Evolutionary conservation across 805 yeast genomes (phyloP).

Genomic region (Starmera quercuum): DNA sequence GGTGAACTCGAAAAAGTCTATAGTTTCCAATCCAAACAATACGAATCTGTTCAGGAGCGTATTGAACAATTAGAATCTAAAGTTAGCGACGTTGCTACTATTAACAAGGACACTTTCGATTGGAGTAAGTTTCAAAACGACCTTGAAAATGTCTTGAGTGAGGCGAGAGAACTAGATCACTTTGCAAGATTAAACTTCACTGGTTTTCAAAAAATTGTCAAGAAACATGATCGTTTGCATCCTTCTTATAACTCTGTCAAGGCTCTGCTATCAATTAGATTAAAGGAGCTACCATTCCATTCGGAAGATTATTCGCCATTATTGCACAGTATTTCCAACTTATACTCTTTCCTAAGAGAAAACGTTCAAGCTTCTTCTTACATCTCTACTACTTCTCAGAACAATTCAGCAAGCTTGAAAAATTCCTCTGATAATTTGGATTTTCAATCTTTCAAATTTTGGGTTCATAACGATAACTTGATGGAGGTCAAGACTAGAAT

Average conservation of each 20-base stretch:
- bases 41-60: slow-evolving; percentile 56
- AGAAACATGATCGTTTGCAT: slow-evolving; percentile 91
- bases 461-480: slow-evolving; percentile 95
- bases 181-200: slow-evolving; percentile 91
- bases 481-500: slow-evolving; percentile 98
- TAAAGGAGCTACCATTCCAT: slow-evolving; percentile 84
- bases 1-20: slow-evolving; percentile 70
- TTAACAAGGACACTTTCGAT: slow-evolving; percentile 36
- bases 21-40: slow-evolving; percentile 60
- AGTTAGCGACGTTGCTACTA: slow-evolving; percentile 34
- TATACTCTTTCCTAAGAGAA: slow-evolving; percentile 77
- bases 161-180: slow-evolving; percentile 81
- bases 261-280: slow-evolving; percentile 81
- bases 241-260: slow-evolving; percentile 75
- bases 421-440: slow-evolving; percentile 21
- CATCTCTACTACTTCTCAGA: slow-evolving; percentile 17
- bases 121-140: slow-evolving; percentile 54
- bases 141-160: slow-evolving; percentile 65
- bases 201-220: slow-evolving; percentile 89
- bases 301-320: slow-evolving; percentile 93
- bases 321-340: slow-evolving; percentile 69
- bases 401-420: slow-evolving; percentile 20
- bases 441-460: slow-evolving; percentile 72
- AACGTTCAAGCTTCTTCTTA: slow-evolving; percentile 36
- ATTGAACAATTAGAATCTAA: slow-evolving; percentile 57